Base-by-base conservation (phyloP, 2,329 filamentous ascomycete genomes). In the Amauroascus verrucosus region DNA sequence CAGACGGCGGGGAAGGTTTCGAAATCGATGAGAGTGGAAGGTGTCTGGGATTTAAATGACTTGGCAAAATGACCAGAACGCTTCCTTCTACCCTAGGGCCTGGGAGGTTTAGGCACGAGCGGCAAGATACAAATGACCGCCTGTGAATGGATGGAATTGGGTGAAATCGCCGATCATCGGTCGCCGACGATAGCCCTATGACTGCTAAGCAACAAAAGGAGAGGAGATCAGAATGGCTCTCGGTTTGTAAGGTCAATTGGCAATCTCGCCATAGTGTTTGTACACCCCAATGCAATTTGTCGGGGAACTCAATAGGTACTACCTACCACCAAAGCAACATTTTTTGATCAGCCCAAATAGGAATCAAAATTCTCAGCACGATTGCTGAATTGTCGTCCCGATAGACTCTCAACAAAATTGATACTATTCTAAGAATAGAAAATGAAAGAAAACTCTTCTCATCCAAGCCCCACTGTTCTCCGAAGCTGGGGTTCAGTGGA, bases 371-470 rank as follows among this genome's bases (percentile, higher is more conserved):
- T 24, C 11, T 41, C 38, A 41, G 24, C 18, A 18, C 7, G 38
- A 14, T 35, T 43, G 40, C n/a, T 32, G 28, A 33, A 46, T 14
- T 33, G 28, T 32, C 43, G 28, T 46, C 26, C 33, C 24, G 14
- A 30, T 28, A 33, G 32, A 48, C 6, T 32, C 28, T 48, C 46
- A 38, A 38, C 46, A 48, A 45, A 37, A 46, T n/a, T n/a, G 37
- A 13, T 14, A 5, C 5, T 20, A 16, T 50, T 41, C 48, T 50
- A 50, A 50, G 48, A 50, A 50, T 50, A 50, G 48, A 35, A 43
- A 46, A 26, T 6, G 6, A 40, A 35, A 48, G 44, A 33, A 41
- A 47, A 48, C 48, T 5, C 8, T 37, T 41, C 48, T 14, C 37
- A 41, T 33, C 35, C 14, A 41, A 48, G 48, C 48, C 37, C 48